Base-by-base conservation (phyloP, 768 basidiomycete species). In the Polyporus arcularius region DNA sequence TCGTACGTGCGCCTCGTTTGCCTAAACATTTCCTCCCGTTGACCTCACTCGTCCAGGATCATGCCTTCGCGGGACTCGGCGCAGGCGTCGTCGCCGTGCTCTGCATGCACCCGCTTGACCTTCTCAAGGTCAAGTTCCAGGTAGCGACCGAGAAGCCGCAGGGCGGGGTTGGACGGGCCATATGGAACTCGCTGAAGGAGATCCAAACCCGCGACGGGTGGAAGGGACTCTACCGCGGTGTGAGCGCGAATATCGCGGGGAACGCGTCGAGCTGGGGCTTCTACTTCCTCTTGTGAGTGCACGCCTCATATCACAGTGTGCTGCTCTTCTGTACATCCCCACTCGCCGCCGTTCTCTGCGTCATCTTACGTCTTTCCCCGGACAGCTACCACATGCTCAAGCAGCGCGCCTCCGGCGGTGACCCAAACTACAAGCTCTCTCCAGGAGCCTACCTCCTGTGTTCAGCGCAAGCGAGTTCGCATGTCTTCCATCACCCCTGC, bases 231-330 rank as follows among this genome's bases (percentile, higher is more conserved):
- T 98, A 98, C 73, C 83, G 96, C 55, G 97, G 97, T 15, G 79
- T 98, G 35, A 83, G 85, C 0, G 86, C 95, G 2, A 99, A 98
- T 73, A 82, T 98, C 61, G 92, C 92, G 0, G 97, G 96, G 12
- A 98, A 98, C 65, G 94, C 96, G 18, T 87, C 89, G 8, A 96
- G 94, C 68, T 99, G 97, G 97, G 97, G 97, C 0, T 75, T 98
- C 28, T 99, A 99, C 75, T 99, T 99, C 76, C 83, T 96, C 63
- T 96, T 97, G 97, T 98, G 72, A 75, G 94, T 83, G 2, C 43
- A 6, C 16, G 26, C 4, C 7, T 12, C 8, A 18, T 18, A 5
- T 0, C 28, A 18, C 42, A n/a, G 26, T 39, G 28, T 26, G 16
- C 16, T 43, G 41, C 58, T 52, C 38, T 21, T 16, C 60, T 59